Base-by-base conservation (phyloP, 2,329 filamentous ascomycete genomes). In the Penicillium sp. region DNA sequence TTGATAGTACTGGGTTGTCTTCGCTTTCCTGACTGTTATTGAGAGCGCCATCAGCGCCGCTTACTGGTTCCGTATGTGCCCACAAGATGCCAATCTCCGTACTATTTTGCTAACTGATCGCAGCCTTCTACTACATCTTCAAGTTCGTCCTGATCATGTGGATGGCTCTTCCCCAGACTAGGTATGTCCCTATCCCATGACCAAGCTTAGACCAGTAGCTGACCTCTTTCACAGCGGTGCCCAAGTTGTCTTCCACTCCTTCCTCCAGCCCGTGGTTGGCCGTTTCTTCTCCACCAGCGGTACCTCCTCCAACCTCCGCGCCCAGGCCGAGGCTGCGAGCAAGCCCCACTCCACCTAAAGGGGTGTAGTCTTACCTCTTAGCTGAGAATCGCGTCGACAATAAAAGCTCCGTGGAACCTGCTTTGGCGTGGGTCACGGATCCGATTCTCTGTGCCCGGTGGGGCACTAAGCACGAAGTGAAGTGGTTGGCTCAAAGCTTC, bases 41-140 rank as follows among this genome's bases (percentile, higher is more conserved):
- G 86, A 88, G 80, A 87, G 84, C 67, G 81, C 83, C 56, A 80
- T 88, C 73, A 87, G 78, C 72, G 86, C 85, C 61, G 83, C 86
- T 62, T 88, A 88, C 80, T 88, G 86, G 86, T 88, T 88, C 82
- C 84, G 79, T 81, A 78, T 61, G 77, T 77, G 15, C n/a, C 50
- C 44, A 49, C 61, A 41, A 38, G 23, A 19, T 13, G 10, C 42
- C 13, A 10, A 23, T 13, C 1, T 23, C 7, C 9, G 1, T 8
- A 31, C 23, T 27, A n/a, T 31, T 43, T 55, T 55, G 41, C 68
- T 77, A 59, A 74, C 62, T 27, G 23, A 59, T 41, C 25, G 50
- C 56, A 81, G 79, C 94, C 74, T 99, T 99, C 83, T 99, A 99
- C 89, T 99, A 91, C 81, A 93, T 93, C 75, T 97, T 99, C 89